Base-by-base conservation (phyloP, 2,329 filamentous ascomycete species). In the Xylariaceae sp. region DNA sequence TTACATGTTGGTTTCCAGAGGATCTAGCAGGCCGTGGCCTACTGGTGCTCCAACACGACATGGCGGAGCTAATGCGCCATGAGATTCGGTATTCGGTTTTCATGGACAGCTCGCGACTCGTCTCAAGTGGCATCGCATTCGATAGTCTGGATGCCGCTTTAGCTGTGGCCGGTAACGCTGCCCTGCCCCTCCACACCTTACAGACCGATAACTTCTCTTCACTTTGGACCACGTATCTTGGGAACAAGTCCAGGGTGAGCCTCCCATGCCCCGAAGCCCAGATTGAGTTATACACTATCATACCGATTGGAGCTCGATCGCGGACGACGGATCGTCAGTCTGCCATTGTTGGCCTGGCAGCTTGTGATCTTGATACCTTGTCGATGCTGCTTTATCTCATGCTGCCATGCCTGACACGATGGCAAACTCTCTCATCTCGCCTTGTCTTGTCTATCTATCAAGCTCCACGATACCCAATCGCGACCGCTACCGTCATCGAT, bases 111-210 rank as follows among this genome's bases (percentile, higher is more conserved):
- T 48, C 43, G 47, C 50, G 47, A 45, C 45, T 50, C 45, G 38
- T 38, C 40, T 30, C 43, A 44, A 43, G 47, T 53, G 45, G 38
- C 43, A 49, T 50, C 45, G 42, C 48, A 48, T 47, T 43, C 38
- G 37, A 42, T 47, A 48, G 47, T 42, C 26, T 50, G 55, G 49
- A 54, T 56, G 55, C 54, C 50, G 55, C 55, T 57, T 57, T 55
- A 49, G 45, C 38, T 39, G 44, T 33, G 45, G 45, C 52, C 50
- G 53, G 49, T 55, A 54, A 53, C 54, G 51, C 54, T 58, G 44
- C 36, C 38, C 42, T 35, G 51, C 53, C 51, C 53, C 55, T 56
- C 54, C 53, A 55, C 54, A 55, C 53, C 52, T 54, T 49, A 42
- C 44, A 48, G 33, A 22, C 42, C 45, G 49, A 46, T 8, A 45